Conservation (phyloP, 2,329 filamentous ascomycete genomes). For the Hypoxylon sp. region DNA sequence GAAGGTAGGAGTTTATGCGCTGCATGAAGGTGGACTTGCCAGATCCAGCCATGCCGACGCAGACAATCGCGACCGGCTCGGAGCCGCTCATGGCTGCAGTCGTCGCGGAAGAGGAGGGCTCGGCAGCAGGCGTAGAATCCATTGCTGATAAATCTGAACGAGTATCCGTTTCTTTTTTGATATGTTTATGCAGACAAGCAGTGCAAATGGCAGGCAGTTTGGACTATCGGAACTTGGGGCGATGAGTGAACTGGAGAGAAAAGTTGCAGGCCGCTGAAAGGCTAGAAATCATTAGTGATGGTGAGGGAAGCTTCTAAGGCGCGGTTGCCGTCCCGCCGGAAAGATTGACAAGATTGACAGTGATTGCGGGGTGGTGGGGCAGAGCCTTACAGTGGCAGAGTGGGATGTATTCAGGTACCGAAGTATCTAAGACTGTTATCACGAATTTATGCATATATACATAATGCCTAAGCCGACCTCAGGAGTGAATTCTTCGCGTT, state of each 20-base stretch:
- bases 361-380: constrained; percentile 26
- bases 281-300: too few relatives aligned
- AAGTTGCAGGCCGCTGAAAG: too few relatives aligned
- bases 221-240: too few relatives aligned
- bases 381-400: not conserved
- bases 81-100: constrained; percentile 6
- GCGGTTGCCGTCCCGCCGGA: not conserved
- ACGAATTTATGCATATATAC: too few relatives aligned
- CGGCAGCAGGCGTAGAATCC: constrained; percentile 17
- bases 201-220: too few relatives aligned
- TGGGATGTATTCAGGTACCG: not conserved
- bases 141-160: constrained; percentile 3
- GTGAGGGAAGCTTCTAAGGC: not conserved
- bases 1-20: constrained; percentile 91
- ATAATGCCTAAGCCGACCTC: too few relatives aligned
- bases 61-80: constrained; percentile 72
- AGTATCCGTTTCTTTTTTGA: too few relatives aligned
- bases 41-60: constrained; percentile 96
- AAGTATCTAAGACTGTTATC: too few relatives aligned
- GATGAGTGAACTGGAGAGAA: too few relatives aligned
- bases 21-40: constrained; percentile 99
- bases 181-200: too few relatives aligned
- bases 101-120: constrained; percentile 12
- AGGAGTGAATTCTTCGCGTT: too few relatives aligned
- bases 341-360: constrained; percentile 6